Base-by-base conservation (phyloP, 202 grass and related monocot species). In the Carex sylvatica region DNA sequence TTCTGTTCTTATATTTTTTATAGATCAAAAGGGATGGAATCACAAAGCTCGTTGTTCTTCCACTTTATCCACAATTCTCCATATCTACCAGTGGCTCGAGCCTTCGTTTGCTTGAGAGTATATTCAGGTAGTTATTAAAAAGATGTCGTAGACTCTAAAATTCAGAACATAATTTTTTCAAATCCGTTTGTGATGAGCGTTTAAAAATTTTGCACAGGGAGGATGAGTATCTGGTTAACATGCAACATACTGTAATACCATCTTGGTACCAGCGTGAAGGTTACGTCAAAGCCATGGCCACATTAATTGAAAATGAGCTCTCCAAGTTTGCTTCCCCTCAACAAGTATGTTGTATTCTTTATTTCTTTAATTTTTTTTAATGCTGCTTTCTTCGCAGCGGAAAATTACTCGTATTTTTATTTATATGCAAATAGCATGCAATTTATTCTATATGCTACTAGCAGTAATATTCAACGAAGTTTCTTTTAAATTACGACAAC, bases 191-290 rank as follows among this genome's bases (percentile, higher is more conserved):
- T 55, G 51, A 31, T 76, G 72, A 35, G 52, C 47, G 35, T 58
- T 55, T 56, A 12, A 61, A 33, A 66, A 85, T 7, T 63, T 82
- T 64, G 12, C 81, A 70, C 53, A 99, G 96, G 83, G 96, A 99
- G 89, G 96, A 99, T 60, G 92, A 95, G 56, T 99, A 99, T 88
- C 84, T 95, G 51, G 92, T 99, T 40, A 99, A 99, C 83, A 99
- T 99, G 96, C 96, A 99, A 85, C 96, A 99, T 83, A 99, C 96
- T 24, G 96, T 99, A 70, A 99, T 99, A 89, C 96, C 96, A 84
- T 98, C 95, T 4, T 98, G 92, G 95, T 95, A 95, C 80, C 95
- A 94, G 73, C 92, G 92, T 69, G 95, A 98, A 87, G 95, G 95
- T 85, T 98, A 98, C 67, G 93, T 95, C 80, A 98, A 98, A 79